A percentile compares a stretch with the other conserved stretches of the same genome.
Conservation (phyloP, 495 filamentous ascomycete species). For the Tuber brumale region DNA sequence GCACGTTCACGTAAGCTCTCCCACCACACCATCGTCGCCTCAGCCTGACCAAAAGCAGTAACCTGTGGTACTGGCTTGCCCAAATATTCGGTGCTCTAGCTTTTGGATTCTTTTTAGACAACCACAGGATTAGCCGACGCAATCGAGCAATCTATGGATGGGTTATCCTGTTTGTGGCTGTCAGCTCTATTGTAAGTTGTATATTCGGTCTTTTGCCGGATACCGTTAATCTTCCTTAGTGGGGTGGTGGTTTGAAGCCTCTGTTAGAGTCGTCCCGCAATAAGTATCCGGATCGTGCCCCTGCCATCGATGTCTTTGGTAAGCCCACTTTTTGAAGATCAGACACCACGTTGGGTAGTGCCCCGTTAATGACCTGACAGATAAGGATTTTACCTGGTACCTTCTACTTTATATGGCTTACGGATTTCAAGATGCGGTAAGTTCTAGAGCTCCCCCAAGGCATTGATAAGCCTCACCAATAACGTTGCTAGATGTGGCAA, state of each 20-base stretch:
- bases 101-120: slow-evolving; percentile 72
- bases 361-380: slow-evolving; percentile 57
- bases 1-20: slow-evolving; percentile 51
- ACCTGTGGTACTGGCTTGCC: slow-evolving; percentile 73
- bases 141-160: slow-evolving; percentile 69
- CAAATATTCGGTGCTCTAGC: slow-evolving; percentile 76
- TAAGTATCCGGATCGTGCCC: neutral
- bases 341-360: slow-evolving; percentile 30
- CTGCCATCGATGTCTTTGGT: slow-evolving; percentile 43
- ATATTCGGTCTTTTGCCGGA: neutral
- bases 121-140: slow-evolving; percentile 56
- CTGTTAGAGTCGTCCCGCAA: slow-evolving; percentile 58
- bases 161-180: slow-evolving; percentile 60
- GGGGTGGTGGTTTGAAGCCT: slow-evolving; percentile 82
- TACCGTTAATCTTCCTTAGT: slow-evolving; percentile 41
- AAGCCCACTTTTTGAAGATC: neutral
- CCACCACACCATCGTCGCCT: no score
- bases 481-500: slow-evolving; percentile 15
- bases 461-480: slow-evolving; percentile 8
- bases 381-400: slow-evolving; percentile 63
- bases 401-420: slow-evolving; percentile 94
- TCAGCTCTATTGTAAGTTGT: slow-evolving; percentile 54
- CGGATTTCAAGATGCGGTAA: slow-evolving; percentile 80
- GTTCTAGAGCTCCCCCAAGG: slow-evolving; percentile 54
- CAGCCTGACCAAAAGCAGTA: slow-evolving; percentile 49